These are phyloP conservation scores for Cyphellophora attinorum DNA, from an alignment of 2,329 filamentous ascomycete genomes.

Conservation along the genomic window DNA sequence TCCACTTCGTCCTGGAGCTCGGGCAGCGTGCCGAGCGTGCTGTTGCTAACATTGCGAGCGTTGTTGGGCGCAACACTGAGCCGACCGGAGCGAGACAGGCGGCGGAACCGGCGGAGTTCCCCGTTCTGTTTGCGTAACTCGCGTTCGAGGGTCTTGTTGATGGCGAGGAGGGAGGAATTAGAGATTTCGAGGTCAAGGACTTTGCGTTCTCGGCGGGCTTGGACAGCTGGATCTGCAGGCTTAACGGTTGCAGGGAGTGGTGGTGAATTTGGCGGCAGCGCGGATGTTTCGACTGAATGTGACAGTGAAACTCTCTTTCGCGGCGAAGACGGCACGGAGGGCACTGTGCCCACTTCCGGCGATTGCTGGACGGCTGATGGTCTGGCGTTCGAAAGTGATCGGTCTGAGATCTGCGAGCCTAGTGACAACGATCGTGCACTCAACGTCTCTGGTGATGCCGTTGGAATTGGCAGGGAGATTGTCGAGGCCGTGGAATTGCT, in stretches of 20 bases:
- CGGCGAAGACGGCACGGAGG: too few relatives aligned
- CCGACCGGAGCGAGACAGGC: conserved; percentile 72
- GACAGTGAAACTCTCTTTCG: too few relatives aligned
- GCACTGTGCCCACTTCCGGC: too few relatives aligned
- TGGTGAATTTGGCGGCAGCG: neutral
- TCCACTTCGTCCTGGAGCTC: conserved; percentile 28
- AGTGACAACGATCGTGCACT: conserved; percentile 11
- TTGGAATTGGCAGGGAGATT: neutral
- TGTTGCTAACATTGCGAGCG: conserved; percentile 31
- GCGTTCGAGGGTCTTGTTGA: conserved; percentile 85
- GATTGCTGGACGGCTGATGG: neutral
- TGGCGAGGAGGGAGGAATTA: conserved; percentile 87
- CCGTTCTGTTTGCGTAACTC: conserved; percentile 85
- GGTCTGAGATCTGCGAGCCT: neutral
- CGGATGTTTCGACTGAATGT: too few relatives aligned
- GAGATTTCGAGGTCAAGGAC: conserved; percentile 94
- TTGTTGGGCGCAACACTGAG: conserved; percentile 49
- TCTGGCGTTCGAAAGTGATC: neutral
- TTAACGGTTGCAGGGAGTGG: neutral
- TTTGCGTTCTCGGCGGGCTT: conserved; percentile 83
- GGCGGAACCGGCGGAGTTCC: conserved; percentile 74
- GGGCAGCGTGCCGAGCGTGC: conserved; percentile 36
- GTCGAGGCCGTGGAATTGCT: neutral
- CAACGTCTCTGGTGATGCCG: conserved; percentile 9
- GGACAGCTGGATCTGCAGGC: conserved; percentile 60